Evolutionary conservation across 169 alveolate species (phyloP).

Genomic region (Perkinsus chesapeaki): DNA sequence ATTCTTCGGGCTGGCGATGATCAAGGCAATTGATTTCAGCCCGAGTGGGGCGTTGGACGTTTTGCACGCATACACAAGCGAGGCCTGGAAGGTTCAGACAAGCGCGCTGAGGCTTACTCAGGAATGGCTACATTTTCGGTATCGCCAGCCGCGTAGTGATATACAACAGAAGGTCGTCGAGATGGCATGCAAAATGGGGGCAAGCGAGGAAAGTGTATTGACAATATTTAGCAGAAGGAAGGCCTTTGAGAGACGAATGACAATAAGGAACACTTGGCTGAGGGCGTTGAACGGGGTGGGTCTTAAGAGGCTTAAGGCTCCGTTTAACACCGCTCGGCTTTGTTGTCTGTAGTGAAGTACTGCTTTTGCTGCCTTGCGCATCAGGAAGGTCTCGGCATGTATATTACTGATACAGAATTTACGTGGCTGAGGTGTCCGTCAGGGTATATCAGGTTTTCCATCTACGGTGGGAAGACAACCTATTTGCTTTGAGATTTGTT

Average conservation of each 20-base stretch:
- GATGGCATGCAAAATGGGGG: neutral
- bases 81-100: neutral
- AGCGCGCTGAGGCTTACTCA: neutral
- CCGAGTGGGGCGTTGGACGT: neutral
- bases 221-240: neutral
- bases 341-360: too few relatives aligned
- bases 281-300: neutral
- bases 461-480: too few relatives aligned
- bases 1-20: neutral
- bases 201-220: neutral
- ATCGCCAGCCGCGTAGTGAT: neutral
- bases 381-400: too few relatives aligned
- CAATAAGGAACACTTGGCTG: neutral
- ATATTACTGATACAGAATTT: too few relatives aligned
- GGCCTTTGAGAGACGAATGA: neutral
- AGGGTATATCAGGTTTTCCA: too few relatives aligned
- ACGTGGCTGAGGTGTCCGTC: too few relatives aligned
- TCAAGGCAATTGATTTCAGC: neutral
- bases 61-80: neutral
- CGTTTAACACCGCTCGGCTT: too few relatives aligned
- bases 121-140: neutral
- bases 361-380: too few relatives aligned
- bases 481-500: too few relatives aligned
- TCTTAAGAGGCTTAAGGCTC: neutral
- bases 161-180: too few relatives aligned